These are phyloP conservation scores for Galeopsis tetrahit DNA, from an alignment of 257 asterid genomes.

Conservation along the genomic window DNA sequence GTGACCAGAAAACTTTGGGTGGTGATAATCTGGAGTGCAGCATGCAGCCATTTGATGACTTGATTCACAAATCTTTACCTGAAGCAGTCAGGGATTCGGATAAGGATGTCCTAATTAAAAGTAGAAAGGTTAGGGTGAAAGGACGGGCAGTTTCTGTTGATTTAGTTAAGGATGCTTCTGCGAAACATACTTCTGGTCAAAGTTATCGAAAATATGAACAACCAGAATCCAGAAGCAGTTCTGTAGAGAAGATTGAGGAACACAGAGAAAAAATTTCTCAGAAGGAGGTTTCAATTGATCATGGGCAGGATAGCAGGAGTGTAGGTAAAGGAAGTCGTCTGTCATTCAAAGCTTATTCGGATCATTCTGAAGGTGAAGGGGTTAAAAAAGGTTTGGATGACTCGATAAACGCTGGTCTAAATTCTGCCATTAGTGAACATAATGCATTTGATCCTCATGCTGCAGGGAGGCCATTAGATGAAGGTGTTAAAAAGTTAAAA, in stretches of 20 bases:
- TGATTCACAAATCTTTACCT: slow-evolving; percentile 38
- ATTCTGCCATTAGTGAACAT: slow-evolving; percentile 42
- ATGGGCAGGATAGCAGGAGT: slow-evolving; percentile 35
- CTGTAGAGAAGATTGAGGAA: slow-evolving; percentile 45
- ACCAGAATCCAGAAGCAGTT: slow-evolving; percentile 41
- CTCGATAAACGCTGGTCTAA: slow-evolving; percentile 37
- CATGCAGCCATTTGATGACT: slow-evolving; percentile 40
- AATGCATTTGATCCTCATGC: slow-evolving; percentile 39
- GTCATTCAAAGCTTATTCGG: slow-evolving; percentile 38
- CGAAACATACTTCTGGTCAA: slow-evolving; percentile 41
- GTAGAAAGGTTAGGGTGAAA: slow-evolving; percentile 47
- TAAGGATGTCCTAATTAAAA: slow-evolving; percentile 42
- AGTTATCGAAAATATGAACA: slow-evolving; percentile 38
- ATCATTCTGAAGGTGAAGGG: slow-evolving; percentile 47
- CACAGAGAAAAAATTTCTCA: slow-evolving; percentile 34
- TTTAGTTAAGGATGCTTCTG: slow-evolving; percentile 36
- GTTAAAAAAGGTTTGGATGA: slow-evolving; percentile 38
- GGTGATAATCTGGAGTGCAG: slow-evolving; percentile 45
- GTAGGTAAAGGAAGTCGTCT: slow-evolving; percentile 38
- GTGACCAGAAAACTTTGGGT: slow-evolving; percentile 42
- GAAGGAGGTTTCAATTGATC: slow-evolving; percentile 47
- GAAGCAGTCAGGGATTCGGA: slow-evolving; percentile 40
- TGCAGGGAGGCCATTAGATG: slow-evolving; percentile 43
- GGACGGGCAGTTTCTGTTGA: slow-evolving; percentile 41
- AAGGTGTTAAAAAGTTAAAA: slow-evolving; percentile 55